Evolutionary conservation across 768 basidiomycete genomes (phyloP), one percentile per base, ranked within the genome.

Genomic region (Phlebiopsis gigantea): DNA sequence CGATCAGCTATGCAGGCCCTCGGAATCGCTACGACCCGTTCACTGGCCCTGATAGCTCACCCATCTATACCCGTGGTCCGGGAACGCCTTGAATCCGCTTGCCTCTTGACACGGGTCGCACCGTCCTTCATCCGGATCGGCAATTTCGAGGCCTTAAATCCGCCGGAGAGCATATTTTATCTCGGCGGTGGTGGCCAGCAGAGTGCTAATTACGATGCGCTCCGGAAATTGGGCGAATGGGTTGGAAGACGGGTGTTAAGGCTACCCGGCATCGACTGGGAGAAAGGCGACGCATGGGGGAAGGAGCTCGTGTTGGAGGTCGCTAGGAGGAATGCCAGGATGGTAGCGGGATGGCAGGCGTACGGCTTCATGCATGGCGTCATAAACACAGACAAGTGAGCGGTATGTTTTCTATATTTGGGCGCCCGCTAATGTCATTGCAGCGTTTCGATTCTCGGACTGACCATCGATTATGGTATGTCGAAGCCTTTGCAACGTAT

Each of bases 351-450:
- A 3, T 98, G 97, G 97, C 96, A 98, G 71, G 92, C 83, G 6
- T 90, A 88, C 69, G 93, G 93, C 0, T 94, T 90, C 68, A 92
- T 93, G 92, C 91, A 94, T 66, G 93, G 93, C 0, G 96, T 99
- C 34, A 93, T 99, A 63, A 98, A 98, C 66, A 96, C 95, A 1
- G 96, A 98, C 74, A 97, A 96, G 89, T 88, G 62, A 57, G 79
- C 66, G 17, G 12, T n/a, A 2, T 24, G 25, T 9, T 7, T 49
- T 55, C 28, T 41, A 28, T 14, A 25, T 14, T 46, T 25, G 0
- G 31, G 21, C 9, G 53, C 22, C 28, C 19, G 34, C 43, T 67
- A 29, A 68, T 55, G 31, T 44, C 31, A 15, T 41, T 8, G 24
- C 60, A 90, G 88, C 54, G 81, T 90, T 21, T 90, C 88, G 2